A percentile compares a stretch with the other conserved stretches of the same genome.
These are phyloP conservation scores for Nothophoma quercina DNA, from an alignment of 2,329 filamentous ascomycete species.

Conservation along the genomic window DNA sequence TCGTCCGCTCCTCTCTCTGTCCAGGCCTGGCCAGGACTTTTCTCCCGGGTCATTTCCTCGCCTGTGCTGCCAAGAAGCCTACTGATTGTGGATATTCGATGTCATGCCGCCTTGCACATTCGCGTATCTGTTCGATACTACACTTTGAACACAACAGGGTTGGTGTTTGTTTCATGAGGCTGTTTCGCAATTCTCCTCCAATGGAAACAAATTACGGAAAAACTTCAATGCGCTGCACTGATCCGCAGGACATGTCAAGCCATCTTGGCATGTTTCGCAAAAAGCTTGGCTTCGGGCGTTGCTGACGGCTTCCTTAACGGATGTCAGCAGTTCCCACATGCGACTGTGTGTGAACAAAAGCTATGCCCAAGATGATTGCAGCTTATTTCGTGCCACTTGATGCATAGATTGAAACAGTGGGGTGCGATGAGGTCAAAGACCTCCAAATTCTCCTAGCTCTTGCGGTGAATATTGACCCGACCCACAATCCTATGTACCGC, in stretches of 20 bases:
- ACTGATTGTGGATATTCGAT: background rate
- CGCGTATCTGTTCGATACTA: background rate
- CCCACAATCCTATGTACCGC: constrained; percentile 1
- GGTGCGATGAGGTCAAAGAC: background rate
- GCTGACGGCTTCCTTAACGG: background rate
- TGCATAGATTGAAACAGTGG: constrained; percentile 13
- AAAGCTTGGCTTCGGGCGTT: constrained; percentile 12
- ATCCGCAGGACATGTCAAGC: constrained; percentile 8
- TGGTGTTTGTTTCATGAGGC: background rate
- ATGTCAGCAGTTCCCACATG: constrained; percentile 1
- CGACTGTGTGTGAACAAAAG: background rate
- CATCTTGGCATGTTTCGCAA: constrained; percentile 18
- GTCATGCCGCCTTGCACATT: background rate
- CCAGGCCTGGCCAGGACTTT: background rate
- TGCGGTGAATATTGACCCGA: constrained; percentile 12
- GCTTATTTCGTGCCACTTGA: background rate
- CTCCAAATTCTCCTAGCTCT: constrained; percentile 18
- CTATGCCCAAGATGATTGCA: constrained; percentile 2
- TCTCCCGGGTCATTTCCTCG: constrained; percentile 1
- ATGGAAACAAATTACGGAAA: constrained; percentile 5
- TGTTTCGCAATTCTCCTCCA: constrained; percentile 16
- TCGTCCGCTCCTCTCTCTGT: background rate
- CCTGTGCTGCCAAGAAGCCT: constrained; percentile 1
- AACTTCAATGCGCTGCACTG: background rate
- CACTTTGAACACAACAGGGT: background rate